Conservation (phyloP, 495 filamentous ascomycete genomes). For the Xylaria nigripes region DNA sequence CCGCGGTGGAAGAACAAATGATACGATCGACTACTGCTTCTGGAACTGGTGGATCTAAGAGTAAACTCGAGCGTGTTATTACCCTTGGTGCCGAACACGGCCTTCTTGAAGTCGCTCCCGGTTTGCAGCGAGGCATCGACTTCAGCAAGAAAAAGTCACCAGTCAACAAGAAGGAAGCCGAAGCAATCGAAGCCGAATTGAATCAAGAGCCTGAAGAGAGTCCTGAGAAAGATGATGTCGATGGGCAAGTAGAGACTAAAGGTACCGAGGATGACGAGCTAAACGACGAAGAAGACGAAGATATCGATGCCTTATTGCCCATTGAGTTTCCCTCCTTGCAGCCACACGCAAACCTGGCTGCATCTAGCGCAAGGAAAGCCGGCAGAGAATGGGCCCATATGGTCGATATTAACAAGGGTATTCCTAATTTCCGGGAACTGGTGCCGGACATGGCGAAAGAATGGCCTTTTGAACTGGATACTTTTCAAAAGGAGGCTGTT, state of each 20-base stretch:
- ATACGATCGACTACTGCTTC: conserved; percentile 26
- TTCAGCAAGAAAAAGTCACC: conserved; percentile 56
- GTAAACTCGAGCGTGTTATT: conserved; percentile 68
- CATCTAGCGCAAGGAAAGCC: conserved; percentile 60
- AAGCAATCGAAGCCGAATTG: conserved; percentile 67
- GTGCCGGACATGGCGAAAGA: conserved; percentile 93
- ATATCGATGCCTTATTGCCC: conserved; percentile 84
- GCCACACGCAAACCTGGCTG: conserved; percentile 67
- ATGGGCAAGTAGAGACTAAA: conserved; percentile 33
- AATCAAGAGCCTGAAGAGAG: conserved; percentile 53
- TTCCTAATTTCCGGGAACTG: conserved; percentile 82
- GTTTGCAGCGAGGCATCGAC: conserved; percentile 69
- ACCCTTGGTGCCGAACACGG: conserved; percentile 69
- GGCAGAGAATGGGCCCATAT: conserved; percentile 95
- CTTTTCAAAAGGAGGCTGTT: conserved; percentile 96
- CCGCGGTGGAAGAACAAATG: conserved; percentile 62
- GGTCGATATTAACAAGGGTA: conserved; percentile 86
- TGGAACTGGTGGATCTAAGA: conserved; percentile 31
- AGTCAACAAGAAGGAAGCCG: conserved; percentile 45
- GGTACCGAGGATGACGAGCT: conserved; percentile 28
- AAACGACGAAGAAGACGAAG: conserved; percentile 55
- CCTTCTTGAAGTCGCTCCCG: conserved; percentile 74
- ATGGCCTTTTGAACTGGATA: conserved; percentile 96
- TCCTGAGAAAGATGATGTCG: conserved; percentile 34
- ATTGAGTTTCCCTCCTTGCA: conserved; percentile 90